These are phyloP conservation scores for Nemania diffusa DNA, from an alignment of 2,329 filamentous ascomycete species.

Conservation along the genomic window DNA sequence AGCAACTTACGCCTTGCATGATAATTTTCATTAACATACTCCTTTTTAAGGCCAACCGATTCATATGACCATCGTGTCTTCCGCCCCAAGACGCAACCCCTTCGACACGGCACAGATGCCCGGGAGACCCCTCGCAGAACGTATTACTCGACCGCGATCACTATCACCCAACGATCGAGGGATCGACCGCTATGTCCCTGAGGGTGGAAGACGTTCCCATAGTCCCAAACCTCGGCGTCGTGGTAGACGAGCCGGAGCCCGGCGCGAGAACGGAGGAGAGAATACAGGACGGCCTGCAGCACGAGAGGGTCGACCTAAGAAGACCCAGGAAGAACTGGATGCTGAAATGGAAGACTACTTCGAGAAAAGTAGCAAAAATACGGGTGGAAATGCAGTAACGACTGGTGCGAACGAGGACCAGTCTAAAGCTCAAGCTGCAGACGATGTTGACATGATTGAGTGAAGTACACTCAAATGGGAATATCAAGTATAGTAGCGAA, in stretches of 20 bases:
- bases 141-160: conserved; percentile 75
- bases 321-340: conserved; percentile 91
- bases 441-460: conserved; percentile 79
- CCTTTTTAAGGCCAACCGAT: conserved; percentile 76
- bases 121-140: conserved; percentile 67
- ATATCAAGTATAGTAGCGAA: background rate
- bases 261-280: conserved; percentile 56
- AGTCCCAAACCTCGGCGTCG: conserved; percentile 68
- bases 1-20: conserved; percentile 30
- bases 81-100: conserved; percentile 63
- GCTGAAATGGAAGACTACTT: conserved; percentile 98
- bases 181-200: conserved; percentile 84
- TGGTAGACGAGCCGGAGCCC: conserved; percentile 56
- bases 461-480: conserved; percentile 1
- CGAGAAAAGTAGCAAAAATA: conserved; percentile 57
- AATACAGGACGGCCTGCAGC: conserved; percentile 53
- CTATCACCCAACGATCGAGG: conserved; percentile 69
- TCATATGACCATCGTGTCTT: conserved; percentile 72
- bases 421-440: conserved; percentile 49
- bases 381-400: conserved; percentile 52
- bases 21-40: conserved; percentile 19
- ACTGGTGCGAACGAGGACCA: conserved; percentile 38
- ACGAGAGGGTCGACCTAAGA: conserved; percentile 72
- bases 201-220: conserved; percentile 64
- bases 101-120: conserved; percentile 67